These are phyloP conservation scores for Centella asiatica DNA, from an alignment of 129 eudicot species.

Conservation along the genomic window DNA sequence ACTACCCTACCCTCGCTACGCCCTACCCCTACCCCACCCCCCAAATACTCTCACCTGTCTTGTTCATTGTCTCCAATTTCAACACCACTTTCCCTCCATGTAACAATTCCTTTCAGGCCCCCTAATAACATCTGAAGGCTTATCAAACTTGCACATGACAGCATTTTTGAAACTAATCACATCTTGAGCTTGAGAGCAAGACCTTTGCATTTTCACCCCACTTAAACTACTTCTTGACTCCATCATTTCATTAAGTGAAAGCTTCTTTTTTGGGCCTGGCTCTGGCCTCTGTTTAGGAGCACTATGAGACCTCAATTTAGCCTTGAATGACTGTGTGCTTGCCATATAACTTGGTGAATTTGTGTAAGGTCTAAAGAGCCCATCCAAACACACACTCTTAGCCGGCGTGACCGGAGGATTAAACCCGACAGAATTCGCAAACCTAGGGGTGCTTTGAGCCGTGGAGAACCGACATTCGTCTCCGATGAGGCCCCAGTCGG, in stretches of 20 bases:
- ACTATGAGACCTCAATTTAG: conserved; percentile 77
- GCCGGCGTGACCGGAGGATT: conserved; percentile 47
- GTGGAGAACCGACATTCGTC: conserved; percentile 54
- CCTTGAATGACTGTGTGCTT: conserved; percentile 62
- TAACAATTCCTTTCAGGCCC: conserved; percentile 3
- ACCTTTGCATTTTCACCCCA: conserved; percentile 71
- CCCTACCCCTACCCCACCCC: not conserved
- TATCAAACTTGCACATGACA: conserved; percentile 48
- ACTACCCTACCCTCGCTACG: not conserved
- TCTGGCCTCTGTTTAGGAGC: conserved; percentile 82
- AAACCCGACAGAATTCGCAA: conserved; percentile 35
- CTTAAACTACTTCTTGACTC: conserved; percentile 75
- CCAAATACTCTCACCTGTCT: not conserved
- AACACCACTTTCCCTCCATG: not conserved
- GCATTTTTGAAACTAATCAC: conserved; percentile 55
- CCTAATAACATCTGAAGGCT: conserved; percentile 32
- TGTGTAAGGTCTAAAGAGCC: conserved; percentile 15
- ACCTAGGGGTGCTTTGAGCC: conserved; percentile 74
- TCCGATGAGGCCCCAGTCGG: conserved; percentile 48
- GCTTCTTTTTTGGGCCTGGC: conserved; percentile 42
- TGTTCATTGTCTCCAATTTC: not conserved
- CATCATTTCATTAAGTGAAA: conserved; percentile 62
- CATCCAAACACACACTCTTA: conserved; percentile 59
- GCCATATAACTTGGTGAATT: conserved; percentile 66
- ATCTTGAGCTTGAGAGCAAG: conserved; percentile 70